Evolutionary conservation across 73 alveolate genomes (phyloP).

Genomic region (Symbiodinium natans): DNA sequence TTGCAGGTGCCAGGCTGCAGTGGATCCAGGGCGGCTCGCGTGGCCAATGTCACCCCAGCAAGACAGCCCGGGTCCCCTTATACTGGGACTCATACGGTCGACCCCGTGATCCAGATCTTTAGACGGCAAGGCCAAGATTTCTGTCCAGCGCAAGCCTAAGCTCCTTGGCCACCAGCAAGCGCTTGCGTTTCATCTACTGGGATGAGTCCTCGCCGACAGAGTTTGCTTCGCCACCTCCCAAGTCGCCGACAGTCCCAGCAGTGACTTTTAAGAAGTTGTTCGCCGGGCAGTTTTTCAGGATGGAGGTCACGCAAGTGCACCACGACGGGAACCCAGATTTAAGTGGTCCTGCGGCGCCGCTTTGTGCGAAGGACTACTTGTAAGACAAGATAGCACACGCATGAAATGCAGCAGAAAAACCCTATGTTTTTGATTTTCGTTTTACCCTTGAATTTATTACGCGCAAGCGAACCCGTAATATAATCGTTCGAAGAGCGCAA

Average conservation of each 20-base stretch:
- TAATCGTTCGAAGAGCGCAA: too few relatives aligned
- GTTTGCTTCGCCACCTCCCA: background rate
- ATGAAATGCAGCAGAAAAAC: too few relatives aligned
- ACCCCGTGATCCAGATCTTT: background rate
- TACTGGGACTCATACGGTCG: background rate
- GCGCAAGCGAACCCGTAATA: too few relatives aligned
- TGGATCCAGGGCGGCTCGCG: too few relatives aligned
- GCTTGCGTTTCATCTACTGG: background rate
- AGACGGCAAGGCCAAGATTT: background rate
- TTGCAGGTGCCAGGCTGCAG: too few relatives aligned
- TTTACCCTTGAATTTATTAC: too few relatives aligned
- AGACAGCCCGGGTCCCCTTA: background rate
- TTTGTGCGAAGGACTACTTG: too few relatives aligned
- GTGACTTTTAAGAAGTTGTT: constrained; percentile 6
- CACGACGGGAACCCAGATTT: constrained; percentile 9
- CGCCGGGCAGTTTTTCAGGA: too few relatives aligned
- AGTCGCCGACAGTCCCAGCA: constrained; percentile 1
- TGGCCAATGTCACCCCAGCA: too few relatives aligned
- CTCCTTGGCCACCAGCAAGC: background rate
- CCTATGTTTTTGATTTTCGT: too few relatives aligned
- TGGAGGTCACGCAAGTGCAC: constrained; percentile 5
- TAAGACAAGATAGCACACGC: too few relatives aligned
- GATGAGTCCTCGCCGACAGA: constrained; percentile 11
- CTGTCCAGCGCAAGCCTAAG: background rate
- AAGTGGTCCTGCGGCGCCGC: background rate